Evolutionary conservation across 768 basidiomycete genomes (phyloP), one percentile per base, ranked within the genome.

Genomic region (Serendipita sp.): DNA sequence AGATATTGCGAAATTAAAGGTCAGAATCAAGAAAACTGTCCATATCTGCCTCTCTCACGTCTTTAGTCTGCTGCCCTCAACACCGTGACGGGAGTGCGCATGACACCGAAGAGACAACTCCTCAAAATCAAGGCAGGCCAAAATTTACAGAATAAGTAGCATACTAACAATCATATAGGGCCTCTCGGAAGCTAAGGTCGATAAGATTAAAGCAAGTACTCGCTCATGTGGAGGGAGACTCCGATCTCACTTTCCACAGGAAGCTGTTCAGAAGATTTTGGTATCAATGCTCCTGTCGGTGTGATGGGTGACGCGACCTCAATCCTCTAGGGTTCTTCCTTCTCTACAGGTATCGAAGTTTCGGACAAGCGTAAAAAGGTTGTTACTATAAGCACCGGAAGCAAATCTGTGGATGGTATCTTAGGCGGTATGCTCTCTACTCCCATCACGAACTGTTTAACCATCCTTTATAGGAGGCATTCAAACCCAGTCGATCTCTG

Each of bases 121-220:
- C 75, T 92, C 63, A 98, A 96, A 71, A 94, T 98, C 68, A 98
- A 97, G 80, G 93, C 86, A 64, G 34, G 65, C 64, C 44, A 2
- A 22, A 16, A 7, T 34, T 66, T 44, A 31, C 26, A 5, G 17
- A 30, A 33, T n/a, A 38, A 42, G 24, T 33, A 5, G 17, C 42
- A 42, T 42, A 5, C 17, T 41, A 28, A 2, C 13, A 31, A 45
- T 26, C 3, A 16, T 20, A 9, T 63, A 94, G 90, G 94, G 94
- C 44, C 85, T 95, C 80, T 93, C 93, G 2, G 94, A 96, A 68
- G 88, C 94, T 0, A 98, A 98, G 71, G 92, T 98, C 1, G 94
- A 98, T 70, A 98, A 98, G 72, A 89, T 97, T 68, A 95, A 95
- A 77, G 91, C 81, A 63, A 43, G 70, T 62, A 63, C 65, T 63